These are phyloP conservation scores for Botrytis pseudocinerea DNA, from an alignment of 2,329 filamentous ascomycete species.

Conservation along the genomic window DNA sequence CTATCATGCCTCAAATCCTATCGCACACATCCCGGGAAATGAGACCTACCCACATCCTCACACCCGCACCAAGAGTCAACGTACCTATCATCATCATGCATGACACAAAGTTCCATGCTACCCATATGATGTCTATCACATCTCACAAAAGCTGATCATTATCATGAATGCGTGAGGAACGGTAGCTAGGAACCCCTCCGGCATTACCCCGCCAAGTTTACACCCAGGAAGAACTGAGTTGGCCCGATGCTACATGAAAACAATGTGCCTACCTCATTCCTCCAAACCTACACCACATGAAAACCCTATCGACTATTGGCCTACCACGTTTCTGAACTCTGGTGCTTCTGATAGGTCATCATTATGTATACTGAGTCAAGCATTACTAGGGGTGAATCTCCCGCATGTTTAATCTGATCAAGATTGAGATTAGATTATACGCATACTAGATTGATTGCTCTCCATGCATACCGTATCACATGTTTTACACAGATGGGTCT, in stretches of 20 bases:
- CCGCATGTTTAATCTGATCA: background rate
- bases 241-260: constrained; percentile 10
- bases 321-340: background rate
- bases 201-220: background rate
- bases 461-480: constrained; percentile 1
- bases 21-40: background rate
- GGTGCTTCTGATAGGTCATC: background rate
- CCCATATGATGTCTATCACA: constrained; percentile 9
- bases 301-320: background rate
- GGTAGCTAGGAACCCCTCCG: background rate
- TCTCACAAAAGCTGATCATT: background rate
- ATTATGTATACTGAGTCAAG: background rate
- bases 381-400: background rate
- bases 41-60: background rate
- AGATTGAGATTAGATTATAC: constrained; percentile 3
- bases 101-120: constrained; percentile 1
- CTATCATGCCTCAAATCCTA: background rate
- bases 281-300: background rate
- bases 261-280: background rate
- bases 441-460: constrained; percentile 8
- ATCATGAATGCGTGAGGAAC: background rate
- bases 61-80: background rate
- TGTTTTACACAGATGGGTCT: background rate
- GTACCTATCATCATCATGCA: constrained; percentile 10
- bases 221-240: background rate